Evolutionary conservation across 768 basidiomycete species (phyloP).

Genomic region (Tricholoma bakamatsutake): DNA sequence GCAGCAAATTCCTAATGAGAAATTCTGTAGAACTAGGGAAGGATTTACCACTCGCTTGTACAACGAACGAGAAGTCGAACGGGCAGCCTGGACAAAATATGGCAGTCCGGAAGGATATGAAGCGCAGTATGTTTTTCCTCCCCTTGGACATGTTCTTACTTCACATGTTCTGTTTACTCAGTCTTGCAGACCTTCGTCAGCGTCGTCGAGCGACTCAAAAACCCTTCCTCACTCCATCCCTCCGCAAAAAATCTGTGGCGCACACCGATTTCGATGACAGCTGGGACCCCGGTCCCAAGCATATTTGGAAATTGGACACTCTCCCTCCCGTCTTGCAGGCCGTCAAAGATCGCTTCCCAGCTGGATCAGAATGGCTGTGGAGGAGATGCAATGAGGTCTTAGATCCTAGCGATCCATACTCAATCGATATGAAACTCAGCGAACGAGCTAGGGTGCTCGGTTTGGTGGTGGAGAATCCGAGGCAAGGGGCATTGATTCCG

Average conservation of each 20-base stretch:
- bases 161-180: neutral
- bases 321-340: neutral
- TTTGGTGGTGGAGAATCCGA: neutral
- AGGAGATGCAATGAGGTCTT: neutral
- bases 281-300: neutral
- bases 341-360: neutral
- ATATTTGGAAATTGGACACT: neutral
- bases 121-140: conserved; percentile 12
- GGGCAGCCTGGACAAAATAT: conserved; percentile 19
- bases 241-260: neutral
- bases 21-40: neutral
- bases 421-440: neutral
- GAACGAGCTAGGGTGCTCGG: neutral
- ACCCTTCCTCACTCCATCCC: neutral
- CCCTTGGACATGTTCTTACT: neutral
- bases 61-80: conserved; percentile 17
- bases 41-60: conserved; percentile 1
- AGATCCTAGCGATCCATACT: neutral
- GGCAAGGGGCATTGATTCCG: neutral
- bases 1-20: neutral
- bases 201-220: neutral
- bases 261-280: neutral
- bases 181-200: neutral
- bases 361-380: neutral
- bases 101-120: conserved; percentile 16